A percentile compares a stretch with the other conserved stretches of the same genome.
These are phyloP conservation scores for Sclerotiophoma versabilis DNA, from an alignment of 2,329 filamentous ascomycete species.

Conservation along the genomic window DNA sequence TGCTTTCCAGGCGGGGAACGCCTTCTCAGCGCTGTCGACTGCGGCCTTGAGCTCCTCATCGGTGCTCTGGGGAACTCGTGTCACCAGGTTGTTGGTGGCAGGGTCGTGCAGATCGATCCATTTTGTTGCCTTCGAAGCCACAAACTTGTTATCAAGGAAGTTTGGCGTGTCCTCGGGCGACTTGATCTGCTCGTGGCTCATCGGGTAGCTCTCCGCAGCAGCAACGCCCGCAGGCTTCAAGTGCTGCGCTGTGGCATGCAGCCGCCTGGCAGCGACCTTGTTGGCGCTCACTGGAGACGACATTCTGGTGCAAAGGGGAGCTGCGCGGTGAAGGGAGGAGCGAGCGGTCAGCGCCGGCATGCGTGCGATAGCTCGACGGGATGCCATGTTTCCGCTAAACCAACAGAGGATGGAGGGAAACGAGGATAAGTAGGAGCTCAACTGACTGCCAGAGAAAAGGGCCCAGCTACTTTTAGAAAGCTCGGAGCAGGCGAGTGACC, in stretches of 20 bases:
- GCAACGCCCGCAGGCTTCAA: conserved; percentile 57
- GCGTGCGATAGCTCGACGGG: conserved; percentile 54
- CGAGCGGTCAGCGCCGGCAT: conserved; percentile 51
- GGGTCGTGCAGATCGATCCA: conserved; percentile 85
- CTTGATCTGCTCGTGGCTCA: conserved; percentile 73
- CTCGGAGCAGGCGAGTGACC: conserved; percentile 1
- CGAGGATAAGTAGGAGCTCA: conserved; percentile 7
- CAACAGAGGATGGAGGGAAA: conserved; percentile 15
- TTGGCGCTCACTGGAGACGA: conserved; percentile 45
- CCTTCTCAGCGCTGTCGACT: conserved; percentile 77
- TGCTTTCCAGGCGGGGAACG: conserved; percentile 75
- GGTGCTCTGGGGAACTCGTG: conserved; percentile 82
- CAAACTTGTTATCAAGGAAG: conserved; percentile 83
- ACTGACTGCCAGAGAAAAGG: conserved; percentile 6
- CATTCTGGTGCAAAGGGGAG: conserved; percentile 50
- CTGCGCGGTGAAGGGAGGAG: conserved; percentile 44
- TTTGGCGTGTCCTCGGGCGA: conserved; percentile 75
- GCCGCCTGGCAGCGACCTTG: conserved; percentile 53
- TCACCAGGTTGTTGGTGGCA: conserved; percentile 85
- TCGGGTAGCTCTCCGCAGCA: conserved; percentile 68
- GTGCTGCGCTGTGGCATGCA: conserved; percentile 64
- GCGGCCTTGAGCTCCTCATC: conserved; percentile 77
- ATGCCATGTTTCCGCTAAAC: conserved; percentile 49
- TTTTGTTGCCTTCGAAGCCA: conserved; percentile 69
- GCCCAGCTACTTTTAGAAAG: conserved; percentile 10